Evolutionary conservation across 495 filamentous ascomycete genomes (phyloP).

Genomic region (Entonaema liquescens): DNA sequence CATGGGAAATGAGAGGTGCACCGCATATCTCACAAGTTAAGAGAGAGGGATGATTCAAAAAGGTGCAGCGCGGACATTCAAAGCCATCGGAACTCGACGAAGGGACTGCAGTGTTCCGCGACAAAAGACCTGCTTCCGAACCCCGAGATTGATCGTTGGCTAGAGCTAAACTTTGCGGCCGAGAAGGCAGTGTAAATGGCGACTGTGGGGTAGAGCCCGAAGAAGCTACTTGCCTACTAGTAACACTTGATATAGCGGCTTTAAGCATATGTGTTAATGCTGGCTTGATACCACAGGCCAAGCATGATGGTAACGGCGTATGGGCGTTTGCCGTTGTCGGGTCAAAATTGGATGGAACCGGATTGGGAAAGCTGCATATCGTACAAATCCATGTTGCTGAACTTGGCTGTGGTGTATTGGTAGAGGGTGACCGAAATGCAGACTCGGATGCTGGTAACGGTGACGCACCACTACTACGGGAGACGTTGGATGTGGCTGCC

Average conservation of each 20-base stretch:
- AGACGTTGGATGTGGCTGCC: conserved; percentile 45
- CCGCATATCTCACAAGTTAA: conserved; percentile 91
- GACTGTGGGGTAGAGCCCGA: conserved; percentile 27
- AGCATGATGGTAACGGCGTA: conserved; percentile 82
- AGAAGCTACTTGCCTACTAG: conserved; percentile 56
- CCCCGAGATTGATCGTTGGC: conserved; percentile 8
- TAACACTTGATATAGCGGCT: conserved; percentile 76
- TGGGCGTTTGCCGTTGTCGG: conserved; percentile 75
- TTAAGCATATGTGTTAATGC: conserved; percentile 82
- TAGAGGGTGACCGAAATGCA: conserved; percentile 57
- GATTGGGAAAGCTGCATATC: conserved; percentile 98
- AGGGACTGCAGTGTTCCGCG: not conserved
- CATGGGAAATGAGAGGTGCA: conserved; percentile 70
- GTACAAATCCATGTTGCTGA: conserved; percentile 96
- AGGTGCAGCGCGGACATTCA: conserved; percentile 90
- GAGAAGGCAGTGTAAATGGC: conserved; percentile 25
- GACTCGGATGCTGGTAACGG: conserved; percentile 60
- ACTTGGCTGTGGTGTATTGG: conserved; percentile 59
- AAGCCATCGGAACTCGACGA: conserved; percentile 48
- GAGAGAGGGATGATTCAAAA: conserved; percentile 90
- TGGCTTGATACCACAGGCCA: conserved; percentile 94
- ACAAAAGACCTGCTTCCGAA: conserved; percentile 6
- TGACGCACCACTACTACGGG: conserved; percentile 57
- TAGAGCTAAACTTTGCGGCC: conserved; percentile 13
- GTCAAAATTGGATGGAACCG: conserved; percentile 91